Evolutionary conservation across 1,284 basidiomycete genomes (phyloP).

Genomic region (Chalciporus sp.): DNA sequence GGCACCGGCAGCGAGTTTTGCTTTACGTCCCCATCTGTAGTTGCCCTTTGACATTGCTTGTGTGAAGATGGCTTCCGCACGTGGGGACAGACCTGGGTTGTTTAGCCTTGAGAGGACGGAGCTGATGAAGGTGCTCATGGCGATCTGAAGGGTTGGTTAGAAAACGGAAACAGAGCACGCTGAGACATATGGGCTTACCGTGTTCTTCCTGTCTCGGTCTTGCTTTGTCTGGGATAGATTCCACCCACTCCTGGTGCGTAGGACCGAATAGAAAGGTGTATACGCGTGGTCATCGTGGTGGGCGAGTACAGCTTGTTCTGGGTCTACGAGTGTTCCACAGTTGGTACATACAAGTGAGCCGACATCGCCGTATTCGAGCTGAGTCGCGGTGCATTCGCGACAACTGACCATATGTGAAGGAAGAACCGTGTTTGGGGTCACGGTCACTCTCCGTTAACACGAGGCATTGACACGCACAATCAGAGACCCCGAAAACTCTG

Average conservation of each 20-base stretch:
- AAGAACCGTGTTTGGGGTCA: conserved; percentile 7
- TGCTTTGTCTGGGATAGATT: conserved; percentile 62
- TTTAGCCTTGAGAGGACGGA: conserved; percentile 58
- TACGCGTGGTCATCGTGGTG: conserved; percentile 42
- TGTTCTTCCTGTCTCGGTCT: conserved; percentile 59
- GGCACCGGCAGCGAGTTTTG: conserved; percentile 66
- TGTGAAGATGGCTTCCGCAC: conserved; percentile 65
- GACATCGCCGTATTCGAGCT: conserved; percentile 56
- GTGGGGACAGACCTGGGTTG: conserved; percentile 55
- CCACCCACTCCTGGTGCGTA: conserved; percentile 49
- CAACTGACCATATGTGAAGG: conserved; percentile 24
- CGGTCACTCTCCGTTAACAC: neutral
- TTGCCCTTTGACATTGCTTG: conserved; percentile 57
- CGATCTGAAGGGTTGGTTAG: conserved; percentile 43
- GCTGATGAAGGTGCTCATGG: conserved; percentile 62
- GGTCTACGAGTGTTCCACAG: conserved; percentile 68
- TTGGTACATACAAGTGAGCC: conserved; percentile 62
- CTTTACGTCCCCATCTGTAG: conserved; percentile 70
- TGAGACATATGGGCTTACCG: conserved; percentile 39
- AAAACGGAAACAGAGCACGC: conserved; percentile 15
- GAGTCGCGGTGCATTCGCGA: conserved; percentile 56
- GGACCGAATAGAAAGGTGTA: conserved; percentile 29
- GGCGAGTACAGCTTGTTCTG: conserved; percentile 58
- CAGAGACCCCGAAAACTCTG: conserved; percentile 26
- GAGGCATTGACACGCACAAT: neutral